Evolutionary conservation across 73 alveolate species (phyloP), one percentile per base, ranked within the genome.

Genomic region (Uronychia binucleata): DNA sequence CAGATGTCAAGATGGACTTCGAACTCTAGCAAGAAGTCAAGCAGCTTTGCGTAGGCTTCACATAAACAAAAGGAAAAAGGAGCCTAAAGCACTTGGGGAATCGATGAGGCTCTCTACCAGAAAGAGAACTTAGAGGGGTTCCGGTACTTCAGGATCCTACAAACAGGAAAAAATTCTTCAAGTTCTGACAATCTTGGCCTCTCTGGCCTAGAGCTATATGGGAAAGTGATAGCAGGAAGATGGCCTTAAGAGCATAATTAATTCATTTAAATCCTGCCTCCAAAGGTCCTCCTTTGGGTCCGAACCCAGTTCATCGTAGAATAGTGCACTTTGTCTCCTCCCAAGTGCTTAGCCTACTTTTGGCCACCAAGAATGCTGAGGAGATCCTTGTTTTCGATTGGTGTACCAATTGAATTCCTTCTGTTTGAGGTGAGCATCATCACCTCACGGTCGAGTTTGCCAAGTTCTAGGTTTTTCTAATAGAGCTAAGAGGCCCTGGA

Each of bases 201-300:
- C 35, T 85, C 97, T 75, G 98, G 99, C 26, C 89, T 98, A 78
- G 99, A 98, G 91, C 79, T 98, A 33, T 98, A 98, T 88, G 99
- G 99, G 28, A 93, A 85, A 79, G 95, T 91, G 25, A 77, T 84
- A 30, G 95, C 92, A 14, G 88, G 97, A 82, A 90, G 94, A 57
- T 95, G 97, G 96, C 89, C 87, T 86, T 93, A 80, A 84, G 58
- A 74, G 34, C 34, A 11, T 74, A 46, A 46, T 46, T 46, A 11
- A 5, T 46, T 46, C n/a, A 46, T 11, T 46, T n/a, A n/a, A n/a
- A n/a, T n/a, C n/a, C n/a, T n/a, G n/a, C n/a, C n/a, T n/a, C n/a
- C n/a, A n/a, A n/a, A n/a, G n/a, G n/a, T n/a, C n/a, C n/a, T n/a
- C n/a, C n/a, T n/a, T n/a, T n/a, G n/a, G n/a, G n/a, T n/a, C n/a